Evolutionary conservation across 2,329 filamentous ascomycete species (phyloP).

Genomic region (Didymella exigua): DNA sequence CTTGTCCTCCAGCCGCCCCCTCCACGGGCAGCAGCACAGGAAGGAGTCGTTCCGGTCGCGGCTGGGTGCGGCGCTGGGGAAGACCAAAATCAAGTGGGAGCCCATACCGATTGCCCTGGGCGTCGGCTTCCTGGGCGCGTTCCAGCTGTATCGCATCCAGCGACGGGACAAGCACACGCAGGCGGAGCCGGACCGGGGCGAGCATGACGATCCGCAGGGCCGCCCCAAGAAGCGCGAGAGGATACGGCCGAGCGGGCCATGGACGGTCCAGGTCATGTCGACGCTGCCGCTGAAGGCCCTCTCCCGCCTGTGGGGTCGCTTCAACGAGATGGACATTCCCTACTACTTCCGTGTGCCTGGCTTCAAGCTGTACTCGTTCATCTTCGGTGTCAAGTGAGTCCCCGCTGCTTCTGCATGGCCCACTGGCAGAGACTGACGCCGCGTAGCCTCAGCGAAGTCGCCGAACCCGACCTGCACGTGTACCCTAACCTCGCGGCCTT

Average conservation of each 20-base stretch:
- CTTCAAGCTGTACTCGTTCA: slow-evolving; percentile 87
- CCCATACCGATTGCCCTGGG: slow-evolving; percentile 87
- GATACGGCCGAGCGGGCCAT: slow-evolving; percentile 83
- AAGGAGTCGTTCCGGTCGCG: slow-evolving; percentile 63
- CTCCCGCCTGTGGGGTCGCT: slow-evolving; percentile 85
- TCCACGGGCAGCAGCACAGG: slow-evolving; percentile 50
- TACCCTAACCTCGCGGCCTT: slow-evolving; percentile 95
- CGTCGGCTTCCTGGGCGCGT: slow-evolving; percentile 79
- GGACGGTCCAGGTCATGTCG: slow-evolving; percentile 93
- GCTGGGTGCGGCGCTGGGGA: slow-evolving; percentile 62
- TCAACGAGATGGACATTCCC: slow-evolving; percentile 88
- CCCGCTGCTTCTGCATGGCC: slow-evolving; percentile 39
- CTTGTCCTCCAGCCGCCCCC: slow-evolving; percentile 49
- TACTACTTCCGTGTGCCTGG: slow-evolving; percentile 87
- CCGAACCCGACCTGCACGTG: slow-evolving; percentile 82
- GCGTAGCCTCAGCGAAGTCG: slow-evolving; percentile 76
- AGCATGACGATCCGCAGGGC: slow-evolving; percentile 51
- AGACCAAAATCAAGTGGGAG: slow-evolving; percentile 81
- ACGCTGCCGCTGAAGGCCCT: slow-evolving; percentile 89
- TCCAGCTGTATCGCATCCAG: slow-evolving; percentile 82
- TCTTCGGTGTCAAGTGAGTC: slow-evolving; percentile 80
- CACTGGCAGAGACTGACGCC: slow-evolving; percentile 29
- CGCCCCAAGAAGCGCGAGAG: slow-evolving; percentile 62
- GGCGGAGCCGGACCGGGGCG: slow-evolving; percentile 51
- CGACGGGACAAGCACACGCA: slow-evolving; percentile 54